Conservation (phyloP, 148 eudicot species). For the Beta vulgaris region DNA sequence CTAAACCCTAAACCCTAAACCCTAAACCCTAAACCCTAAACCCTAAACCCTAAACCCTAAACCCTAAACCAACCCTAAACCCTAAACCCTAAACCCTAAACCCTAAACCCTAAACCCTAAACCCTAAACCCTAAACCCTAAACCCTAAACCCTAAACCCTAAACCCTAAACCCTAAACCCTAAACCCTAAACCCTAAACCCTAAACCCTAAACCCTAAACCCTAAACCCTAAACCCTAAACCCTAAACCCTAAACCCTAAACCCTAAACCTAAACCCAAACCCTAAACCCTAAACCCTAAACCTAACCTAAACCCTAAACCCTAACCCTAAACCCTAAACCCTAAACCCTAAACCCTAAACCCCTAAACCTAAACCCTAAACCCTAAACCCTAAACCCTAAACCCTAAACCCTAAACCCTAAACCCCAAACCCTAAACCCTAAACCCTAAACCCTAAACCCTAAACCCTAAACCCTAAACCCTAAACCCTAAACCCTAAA, state of each 20-base stretch:
- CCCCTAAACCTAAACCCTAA: constrained; percentile 28
- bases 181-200: constrained; percentile 26
- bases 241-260: constrained; percentile 33
- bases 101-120: constrained; percentile 37
- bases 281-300: constrained; percentile 31
- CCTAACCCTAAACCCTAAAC: constrained; percentile 31
- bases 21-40: constrained; percentile 36
- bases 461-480: constrained; percentile 27
- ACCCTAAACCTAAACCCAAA: constrained; percentile 31
- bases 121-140: constrained; percentile 31
- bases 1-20: constrained; percentile 33
- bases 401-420: constrained; percentile 30
- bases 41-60: constrained; percentile 35
- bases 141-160: constrained; percentile 28
- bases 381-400: constrained; percentile 28
- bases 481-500: constrained; percentile 29
- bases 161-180: constrained; percentile 28
- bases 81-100: constrained; percentile 37
- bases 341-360: constrained; percentile 32
- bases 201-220: constrained; percentile 24
- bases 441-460: constrained; percentile 28
- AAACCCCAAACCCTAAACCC: constrained; percentile 33
- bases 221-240: constrained; percentile 29
- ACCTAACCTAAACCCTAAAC: constrained; percentile 31
- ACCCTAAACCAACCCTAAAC: constrained; percentile 37